Base-by-base conservation (phyloP, 73 alveolate genomes). In the Uronychia setigera region DNA sequence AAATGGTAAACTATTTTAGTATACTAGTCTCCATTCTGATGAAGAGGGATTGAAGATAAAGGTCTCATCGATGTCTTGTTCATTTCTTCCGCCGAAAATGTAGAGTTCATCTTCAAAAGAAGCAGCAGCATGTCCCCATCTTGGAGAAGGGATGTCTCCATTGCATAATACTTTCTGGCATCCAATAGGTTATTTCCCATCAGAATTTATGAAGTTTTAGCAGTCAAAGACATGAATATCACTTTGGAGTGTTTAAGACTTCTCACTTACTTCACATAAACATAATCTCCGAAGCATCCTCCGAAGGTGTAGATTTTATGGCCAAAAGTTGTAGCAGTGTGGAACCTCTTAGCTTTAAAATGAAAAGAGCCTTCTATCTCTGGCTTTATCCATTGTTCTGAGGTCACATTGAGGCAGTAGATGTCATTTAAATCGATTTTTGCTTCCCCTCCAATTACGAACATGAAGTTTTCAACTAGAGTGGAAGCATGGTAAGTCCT, bases 61-160 rank as follows among this genome's bases (percentile, higher is more conserved):
- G 57, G 82, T 88, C 78, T 91, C 97, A 76, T 91, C 92, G 88
- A 96, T 84, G 85, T 82, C 99, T 88, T 90, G 84, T 75, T 92
- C 96, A 88, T 91, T 96, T 94, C 97, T 90, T 76, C 99, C 99
- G 58, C 99, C 99, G 78, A 96, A 87, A 35, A 96, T 80, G 85
- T 94, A 94, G 29, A 96, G 94, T 82, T 94, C 90, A 35, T 96
- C 98, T 35, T 94, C 88, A 84, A 88, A 84, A 58, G 90, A 87
- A 76, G 93, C 81, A 57, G 98, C 96, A 11, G 98, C 84, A 76
- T 96, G 98, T 30, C 98, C 98, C 91, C 97, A 94, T 33, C 99
- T 92, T 29, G 97, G 94, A 30, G 94, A 91, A 34, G 96, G 96
- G 26, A 59, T 79, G 19, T 83, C 59, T 5, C 29, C 29, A 25